Evolutionary conservation across 2,329 filamentous ascomycete species (phyloP).

Genomic region (Diaporthe helianthi): DNA sequence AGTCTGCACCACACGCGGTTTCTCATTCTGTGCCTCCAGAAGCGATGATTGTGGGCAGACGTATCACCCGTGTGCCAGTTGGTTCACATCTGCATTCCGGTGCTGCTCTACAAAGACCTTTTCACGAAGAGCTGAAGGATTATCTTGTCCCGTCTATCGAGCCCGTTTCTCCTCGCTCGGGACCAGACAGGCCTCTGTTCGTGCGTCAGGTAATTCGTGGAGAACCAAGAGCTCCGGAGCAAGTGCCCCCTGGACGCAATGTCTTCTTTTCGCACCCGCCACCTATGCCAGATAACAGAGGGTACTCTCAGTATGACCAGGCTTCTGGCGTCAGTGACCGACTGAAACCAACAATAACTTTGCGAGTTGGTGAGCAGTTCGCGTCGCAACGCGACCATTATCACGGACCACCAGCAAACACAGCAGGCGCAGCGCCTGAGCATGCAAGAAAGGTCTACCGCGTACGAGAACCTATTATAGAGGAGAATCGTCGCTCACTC

Average conservation of each 20-base stretch:
- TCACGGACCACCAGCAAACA: conserved; percentile 11
- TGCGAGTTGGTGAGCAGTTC: conserved; percentile 3
- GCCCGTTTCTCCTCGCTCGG: conserved; percentile 46
- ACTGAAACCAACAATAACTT: conserved; percentile 1
- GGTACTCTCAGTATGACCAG: conserved; percentile 11
- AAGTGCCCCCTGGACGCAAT: conserved; percentile 34
- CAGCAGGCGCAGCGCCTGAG: conserved; percentile 6
- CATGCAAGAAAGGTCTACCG: conserved; percentile 29
- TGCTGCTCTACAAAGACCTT: conserved; percentile 36
- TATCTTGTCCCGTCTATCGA: conserved; percentile 57
- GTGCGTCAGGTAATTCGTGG: conserved; percentile 27
- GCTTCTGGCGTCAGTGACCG: conserved; percentile 2
- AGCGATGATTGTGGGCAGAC: conserved; percentile 26
- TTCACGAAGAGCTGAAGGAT: conserved; percentile 47
- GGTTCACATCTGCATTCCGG: conserved; percentile 15
- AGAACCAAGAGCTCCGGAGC: conserved; percentile 29
- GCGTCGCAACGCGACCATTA: conserved; percentile 10
- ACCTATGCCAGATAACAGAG: conserved; percentile 1
- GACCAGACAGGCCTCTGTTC: conserved; percentile 28
- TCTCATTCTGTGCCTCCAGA: conserved; percentile 25
- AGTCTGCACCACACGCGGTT: background rate
- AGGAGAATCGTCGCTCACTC: background rate
- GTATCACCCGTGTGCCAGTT: conserved; percentile 30
- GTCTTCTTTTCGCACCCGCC: background rate
- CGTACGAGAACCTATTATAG: conserved; percentile 27